Percentiles rank a stretch among this genome's conserved stretches.
phyloP scores from a whole-genome alignment of 768 basidiomycete species.

The Lactarius sp. region DNA sequence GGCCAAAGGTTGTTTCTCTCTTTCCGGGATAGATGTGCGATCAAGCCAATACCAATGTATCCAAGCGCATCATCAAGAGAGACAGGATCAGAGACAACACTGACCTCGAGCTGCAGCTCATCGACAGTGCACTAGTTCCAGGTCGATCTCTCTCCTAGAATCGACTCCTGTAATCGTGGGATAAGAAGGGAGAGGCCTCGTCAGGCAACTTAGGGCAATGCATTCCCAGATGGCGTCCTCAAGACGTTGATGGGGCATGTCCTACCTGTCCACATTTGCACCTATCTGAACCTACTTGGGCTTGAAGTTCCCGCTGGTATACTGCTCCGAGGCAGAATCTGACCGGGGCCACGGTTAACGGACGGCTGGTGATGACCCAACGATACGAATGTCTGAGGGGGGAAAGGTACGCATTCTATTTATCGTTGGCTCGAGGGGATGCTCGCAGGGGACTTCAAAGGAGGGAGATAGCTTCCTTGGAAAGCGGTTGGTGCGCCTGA shows the following conservation, averaged over 20 bases:
- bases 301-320: slow-evolving; percentile 14
- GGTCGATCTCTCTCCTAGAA: neutral
- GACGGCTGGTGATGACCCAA: slow-evolving; percentile 12
- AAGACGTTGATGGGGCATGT: slow-evolving; percentile 13
- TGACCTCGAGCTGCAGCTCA: slow-evolving; percentile 7
- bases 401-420: slow-evolving; percentile 3
- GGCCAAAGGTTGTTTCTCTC: slow-evolving; percentile 10
- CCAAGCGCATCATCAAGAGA: slow-evolving; percentile 6
- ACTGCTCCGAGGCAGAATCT: slow-evolving; percentile 8
- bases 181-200: slow-evolving; percentile 6
- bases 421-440: neutral
- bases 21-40: slow-evolving; percentile 14
- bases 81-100: neutral
- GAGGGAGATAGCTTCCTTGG: slow-evolving; percentile 5
- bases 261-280: neutral
- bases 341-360: slow-evolving; percentile 7
- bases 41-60: slow-evolving; percentile 3
- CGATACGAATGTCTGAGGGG: slow-evolving; percentile 7
- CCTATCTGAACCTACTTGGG: neutral
- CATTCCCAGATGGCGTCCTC: slow-evolving; percentile 14
- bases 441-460: neutral
- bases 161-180: neutral
- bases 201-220: slow-evolving; percentile 12
- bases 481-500: slow-evolving; percentile 6
- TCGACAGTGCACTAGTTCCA: slow-evolving; percentile 10